phyloP scores from a whole-genome alignment of 2,329 filamentous ascomycete species.

The Cladophialophora immunda region DNA sequence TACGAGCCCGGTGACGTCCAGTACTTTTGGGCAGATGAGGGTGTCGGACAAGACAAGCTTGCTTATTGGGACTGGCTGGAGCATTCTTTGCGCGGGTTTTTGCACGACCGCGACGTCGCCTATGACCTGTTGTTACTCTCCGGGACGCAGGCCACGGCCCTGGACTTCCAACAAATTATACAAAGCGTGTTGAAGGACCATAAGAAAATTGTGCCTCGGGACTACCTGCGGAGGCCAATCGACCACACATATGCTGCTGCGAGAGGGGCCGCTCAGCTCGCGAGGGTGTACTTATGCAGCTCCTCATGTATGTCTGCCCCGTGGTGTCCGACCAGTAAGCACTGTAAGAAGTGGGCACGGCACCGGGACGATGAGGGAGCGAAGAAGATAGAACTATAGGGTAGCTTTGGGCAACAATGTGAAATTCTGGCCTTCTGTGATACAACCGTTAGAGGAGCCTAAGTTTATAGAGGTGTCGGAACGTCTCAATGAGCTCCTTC shows the following conservation, averaged over 20 bases:
- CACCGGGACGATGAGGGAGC: background rate
- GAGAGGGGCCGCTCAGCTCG: slow-evolving; percentile 18
- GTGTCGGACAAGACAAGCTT: slow-evolving; percentile 1
- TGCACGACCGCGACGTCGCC: slow-evolving; percentile 12
- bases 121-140: slow-evolving; percentile 23
- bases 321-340: slow-evolving; percentile 18
- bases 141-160: slow-evolving; percentile 13
- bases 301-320: slow-evolving; percentile 10
- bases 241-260: slow-evolving; percentile 19
- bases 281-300: slow-evolving; percentile 7
- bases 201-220: slow-evolving; percentile 16
- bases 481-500: too few relatives aligned
- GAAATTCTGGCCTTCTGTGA: background rate
- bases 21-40: slow-evolving; percentile 13
- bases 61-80: slow-evolving; percentile 21
- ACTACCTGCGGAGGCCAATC: slow-evolving; percentile 14
- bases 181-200: slow-evolving; percentile 17
- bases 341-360: slow-evolving; percentile 19
- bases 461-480: too few relatives aligned
- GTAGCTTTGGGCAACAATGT: background rate
- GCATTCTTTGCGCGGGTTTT: slow-evolving; percentile 11
- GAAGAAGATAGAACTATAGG: slow-evolving; percentile 13
- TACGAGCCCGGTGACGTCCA: slow-evolving; percentile 7
- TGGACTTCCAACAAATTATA: slow-evolving; percentile 18
- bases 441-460: too few relatives aligned